Percentiles rank a stretch among this genome's conserved stretches.
Evolutionary conservation across 805 yeast species (phyloP).

Genomic region (Candida krabiensis): DNA sequence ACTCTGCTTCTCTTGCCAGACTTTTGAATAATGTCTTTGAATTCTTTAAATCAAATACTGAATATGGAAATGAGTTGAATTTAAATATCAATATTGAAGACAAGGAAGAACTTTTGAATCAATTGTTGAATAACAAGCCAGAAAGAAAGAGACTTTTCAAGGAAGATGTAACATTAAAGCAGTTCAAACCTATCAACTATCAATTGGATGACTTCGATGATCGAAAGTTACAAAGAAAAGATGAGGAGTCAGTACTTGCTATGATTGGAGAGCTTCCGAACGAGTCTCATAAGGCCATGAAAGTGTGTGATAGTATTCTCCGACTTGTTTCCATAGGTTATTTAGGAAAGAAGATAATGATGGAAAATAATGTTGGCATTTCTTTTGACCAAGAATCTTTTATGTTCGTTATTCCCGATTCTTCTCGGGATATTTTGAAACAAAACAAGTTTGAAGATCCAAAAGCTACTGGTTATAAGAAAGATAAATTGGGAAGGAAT

Average conservation of each 20-base stretch:
- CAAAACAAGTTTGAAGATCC: not conserved
- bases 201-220: slow-evolving; percentile 65
- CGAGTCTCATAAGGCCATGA: slow-evolving; percentile 26
- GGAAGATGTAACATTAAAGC: slow-evolving; percentile 66
- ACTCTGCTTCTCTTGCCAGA: slow-evolving; percentile 19
- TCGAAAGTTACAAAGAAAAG: slow-evolving; percentile 39
- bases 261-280: slow-evolving; percentile 34
- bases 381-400: slow-evolving; percentile 20
- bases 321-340: slow-evolving; percentile 37
- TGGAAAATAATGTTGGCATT: slow-evolving; percentile 31
- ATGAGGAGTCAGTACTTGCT: slow-evolving; percentile 30
- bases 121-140: slow-evolving; percentile 35
- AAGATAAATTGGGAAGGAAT: slow-evolving; percentile 33
- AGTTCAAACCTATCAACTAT: slow-evolving; percentile 54
- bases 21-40: slow-evolving; percentile 19
- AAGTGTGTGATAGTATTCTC: slow-evolving; percentile 31
- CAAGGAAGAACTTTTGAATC: slow-evolving; percentile 4
- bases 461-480: not conserved
- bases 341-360: slow-evolving; percentile 29
- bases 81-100: slow-evolving; percentile 1
- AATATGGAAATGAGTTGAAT: slow-evolving; percentile 5
- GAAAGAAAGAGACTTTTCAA: slow-evolving; percentile 52
- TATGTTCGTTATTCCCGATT: slow-evolving; percentile 16
- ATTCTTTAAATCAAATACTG: slow-evolving; percentile 14
- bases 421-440: not conserved